A percentile compares a stretch with the other conserved stretches of the same genome.
phyloP scores from a whole-genome alignment of 129 eudicot genomes.

The Heracleum sosnowskyi region DNA sequence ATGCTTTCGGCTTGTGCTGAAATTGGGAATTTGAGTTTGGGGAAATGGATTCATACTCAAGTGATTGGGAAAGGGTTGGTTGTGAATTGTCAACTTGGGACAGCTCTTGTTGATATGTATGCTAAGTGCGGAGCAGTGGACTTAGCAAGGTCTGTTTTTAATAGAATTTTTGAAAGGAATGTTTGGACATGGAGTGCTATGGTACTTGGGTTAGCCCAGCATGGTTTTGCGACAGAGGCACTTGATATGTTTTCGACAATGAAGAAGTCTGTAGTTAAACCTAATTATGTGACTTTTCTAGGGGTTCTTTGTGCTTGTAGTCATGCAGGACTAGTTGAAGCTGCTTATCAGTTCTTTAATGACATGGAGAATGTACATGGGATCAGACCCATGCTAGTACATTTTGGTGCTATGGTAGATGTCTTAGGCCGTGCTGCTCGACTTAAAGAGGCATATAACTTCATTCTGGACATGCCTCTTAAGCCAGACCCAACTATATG shows the following conservation, averaged over 20 bases:
- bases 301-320: conserved; percentile 78
- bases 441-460: conserved; percentile 49
- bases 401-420: conserved; percentile 83
- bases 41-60: conserved; percentile 58
- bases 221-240: conserved; percentile 42
- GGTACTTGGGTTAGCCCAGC: conserved; percentile 73
- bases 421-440: conserved; percentile 55
- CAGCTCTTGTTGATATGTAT: conserved; percentile 69
- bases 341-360: conserved; percentile 36
- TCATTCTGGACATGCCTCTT: conserved; percentile 44
- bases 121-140: conserved; percentile 54
- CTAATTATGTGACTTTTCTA: conserved; percentile 65
- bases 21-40: conserved; percentile 50
- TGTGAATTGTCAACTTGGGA: conserved; percentile 46
- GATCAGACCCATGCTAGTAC: conserved; percentile 52
- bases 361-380: conserved; percentile 46
- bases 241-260: conserved; percentile 40
- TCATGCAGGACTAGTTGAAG: conserved; percentile 62
- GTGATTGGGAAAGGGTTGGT: conserved; percentile 32
- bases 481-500: conserved; percentile 50
- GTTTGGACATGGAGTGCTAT: conserved; percentile 81
- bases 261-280: conserved; percentile 28
- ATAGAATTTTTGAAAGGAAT: conserved; percentile 25
- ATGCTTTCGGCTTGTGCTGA: conserved; percentile 58
- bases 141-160: conserved; percentile 40